These are phyloP conservation scores for Allomyces macrogynus DNA, from an alignment of 192 early-diverging fungal genomes.

Conservation along the genomic window DNA sequence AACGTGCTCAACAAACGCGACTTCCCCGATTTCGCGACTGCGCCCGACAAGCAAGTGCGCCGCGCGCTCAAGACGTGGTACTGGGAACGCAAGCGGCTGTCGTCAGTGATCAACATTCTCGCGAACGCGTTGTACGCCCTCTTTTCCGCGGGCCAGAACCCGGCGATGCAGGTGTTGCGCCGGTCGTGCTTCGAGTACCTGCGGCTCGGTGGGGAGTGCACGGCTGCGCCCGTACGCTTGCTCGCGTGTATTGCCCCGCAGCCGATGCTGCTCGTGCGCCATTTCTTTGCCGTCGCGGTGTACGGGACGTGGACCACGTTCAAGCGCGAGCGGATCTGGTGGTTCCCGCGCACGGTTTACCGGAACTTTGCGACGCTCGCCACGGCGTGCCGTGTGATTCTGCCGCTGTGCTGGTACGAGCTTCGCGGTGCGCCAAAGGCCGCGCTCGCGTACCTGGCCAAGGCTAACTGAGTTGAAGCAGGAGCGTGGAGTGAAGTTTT, in stretches of 20 bases:
- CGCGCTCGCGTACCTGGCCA: too few relatives aligned
- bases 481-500: too few relatives aligned
- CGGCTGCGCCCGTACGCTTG: constrained; percentile 62
- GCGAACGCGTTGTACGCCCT: constrained; percentile 79
- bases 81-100: constrained; percentile 52
- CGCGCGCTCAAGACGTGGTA: constrained; percentile 41
- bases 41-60: constrained; percentile 20
- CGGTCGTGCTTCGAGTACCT: constrained; percentile 80
- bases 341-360: not conserved
- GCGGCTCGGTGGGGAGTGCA: constrained; percentile 55
- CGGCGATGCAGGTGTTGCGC: constrained; percentile 48
- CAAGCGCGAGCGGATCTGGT: not conserved
- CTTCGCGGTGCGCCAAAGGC: not conserved
- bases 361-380: not conserved
- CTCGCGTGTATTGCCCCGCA: constrained; percentile 59
- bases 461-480: too few relatives aligned
- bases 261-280: constrained; percentile 56
- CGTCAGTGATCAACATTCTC: constrained; percentile 69
- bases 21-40: constrained; percentile 16
- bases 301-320: not conserved
- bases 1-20: constrained; percentile 29
- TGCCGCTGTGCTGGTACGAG: not conserved
- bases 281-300: constrained; percentile 83
- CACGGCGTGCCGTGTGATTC: not conserved
- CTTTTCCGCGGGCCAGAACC: constrained; percentile 65